These are phyloP conservation scores for Tricholoma sp. DNA, from an alignment of 768 basidiomycete genomes.

Conservation along the genomic window DNA sequence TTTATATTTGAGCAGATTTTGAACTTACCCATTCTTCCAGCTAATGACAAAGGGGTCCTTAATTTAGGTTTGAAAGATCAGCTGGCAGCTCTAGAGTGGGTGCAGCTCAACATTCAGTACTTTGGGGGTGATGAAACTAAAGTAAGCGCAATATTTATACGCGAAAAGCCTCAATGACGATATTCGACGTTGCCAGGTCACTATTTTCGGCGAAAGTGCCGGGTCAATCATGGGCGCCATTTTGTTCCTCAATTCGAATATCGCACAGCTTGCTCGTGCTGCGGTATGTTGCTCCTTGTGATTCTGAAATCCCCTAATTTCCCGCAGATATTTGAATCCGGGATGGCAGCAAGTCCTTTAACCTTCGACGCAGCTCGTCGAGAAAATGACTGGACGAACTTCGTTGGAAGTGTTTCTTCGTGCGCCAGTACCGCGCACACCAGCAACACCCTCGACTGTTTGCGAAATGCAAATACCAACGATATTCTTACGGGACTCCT, in stretches of 20 bases:
- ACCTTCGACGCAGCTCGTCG: conserved; percentile 21
- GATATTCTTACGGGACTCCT: conserved; percentile 25
- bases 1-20: background rate
- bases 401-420: conserved; percentile 21
- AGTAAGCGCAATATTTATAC: conserved; percentile 15
- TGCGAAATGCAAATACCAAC: conserved; percentile 22
- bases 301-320: background rate
- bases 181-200: conserved; percentile 25
- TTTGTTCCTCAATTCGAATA: conserved; percentile 27
- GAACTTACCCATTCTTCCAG: conserved; percentile 5
- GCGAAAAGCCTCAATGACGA: background rate
- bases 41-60: conserved; percentile 22
- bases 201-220: conserved; percentile 43
- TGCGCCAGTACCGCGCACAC: conserved; percentile 22
- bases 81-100: conserved; percentile 38
- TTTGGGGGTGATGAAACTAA: conserved; percentile 58
- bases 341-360: conserved; percentile 28
- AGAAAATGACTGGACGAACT: conserved; percentile 24
- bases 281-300: conserved; percentile 19
- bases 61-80: conserved; percentile 40
- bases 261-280: conserved; percentile 23
- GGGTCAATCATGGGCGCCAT: conserved; percentile 38
- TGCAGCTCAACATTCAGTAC: conserved; percentile 45
- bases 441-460: conserved; percentile 26
- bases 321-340: conserved; percentile 39